Percentiles rank a stretch among this genome's conserved stretches.
phyloP scores from a whole-genome alignment of 129 eudicot genomes.

The Flaveria ramosissima region DNA sequence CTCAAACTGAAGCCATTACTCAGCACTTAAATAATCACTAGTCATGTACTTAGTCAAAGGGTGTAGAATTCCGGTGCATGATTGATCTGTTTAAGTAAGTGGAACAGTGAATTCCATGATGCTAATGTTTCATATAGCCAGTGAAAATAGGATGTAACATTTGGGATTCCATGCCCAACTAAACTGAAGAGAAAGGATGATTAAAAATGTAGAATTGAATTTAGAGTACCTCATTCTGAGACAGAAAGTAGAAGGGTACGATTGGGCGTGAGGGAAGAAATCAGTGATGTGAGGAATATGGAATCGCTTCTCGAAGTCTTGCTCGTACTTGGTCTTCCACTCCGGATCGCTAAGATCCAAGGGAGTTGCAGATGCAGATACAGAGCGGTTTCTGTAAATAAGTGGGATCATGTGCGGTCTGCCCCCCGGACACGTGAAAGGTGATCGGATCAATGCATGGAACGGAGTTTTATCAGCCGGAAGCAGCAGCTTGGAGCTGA shows the following conservation, averaged over 20 bases:
- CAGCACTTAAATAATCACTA: too few relatives aligned
- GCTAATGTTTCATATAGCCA: too few relatives aligned
- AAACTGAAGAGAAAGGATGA: background rate
- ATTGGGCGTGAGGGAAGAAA: constrained; percentile 47
- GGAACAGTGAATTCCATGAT: too few relatives aligned
- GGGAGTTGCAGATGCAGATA: background rate
- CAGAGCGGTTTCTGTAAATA: constrained; percentile 16
- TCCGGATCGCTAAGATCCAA: constrained; percentile 75
- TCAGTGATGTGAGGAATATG: constrained; percentile 78
- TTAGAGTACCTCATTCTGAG: constrained; percentile 71
- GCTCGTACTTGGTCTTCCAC: constrained; percentile 67
- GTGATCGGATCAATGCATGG: constrained; percentile 25
- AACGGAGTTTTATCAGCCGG: constrained; percentile 38
- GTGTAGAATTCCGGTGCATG: background rate
- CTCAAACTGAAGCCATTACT: too few relatives aligned
- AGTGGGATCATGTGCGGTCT: constrained; percentile 24
- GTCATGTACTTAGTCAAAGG: too few relatives aligned
- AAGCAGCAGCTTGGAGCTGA: constrained; percentile 34
- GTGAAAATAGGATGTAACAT: background rate
- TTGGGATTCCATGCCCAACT: background rate
- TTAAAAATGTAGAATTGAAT: background rate
- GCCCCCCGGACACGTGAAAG: constrained; percentile 7
- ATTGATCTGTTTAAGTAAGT: constrained; percentile 15
- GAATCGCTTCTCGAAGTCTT: constrained; percentile 66
- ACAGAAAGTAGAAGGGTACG: constrained; percentile 89